These are phyloP conservation scores for Alopecurus myosuroides DNA, from an alignment of 176 grass and related monocot species.

Conservation along the genomic window DNA sequence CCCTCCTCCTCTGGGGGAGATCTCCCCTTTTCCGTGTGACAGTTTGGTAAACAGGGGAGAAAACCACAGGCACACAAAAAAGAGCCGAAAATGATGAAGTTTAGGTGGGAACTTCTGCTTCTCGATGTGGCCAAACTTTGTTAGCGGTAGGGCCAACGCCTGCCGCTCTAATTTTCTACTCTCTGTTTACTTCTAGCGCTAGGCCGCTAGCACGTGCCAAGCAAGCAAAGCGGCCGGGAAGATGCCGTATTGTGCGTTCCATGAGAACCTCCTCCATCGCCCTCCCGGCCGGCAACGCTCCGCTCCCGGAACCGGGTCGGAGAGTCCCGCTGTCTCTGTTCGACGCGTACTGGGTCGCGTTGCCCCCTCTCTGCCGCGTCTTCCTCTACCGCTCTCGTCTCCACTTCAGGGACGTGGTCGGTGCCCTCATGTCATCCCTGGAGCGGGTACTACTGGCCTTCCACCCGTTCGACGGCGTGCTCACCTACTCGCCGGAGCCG, in stretches of 20 bases:
- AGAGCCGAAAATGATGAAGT: no score
- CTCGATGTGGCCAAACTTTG: no score
- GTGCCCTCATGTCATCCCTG: background rate
- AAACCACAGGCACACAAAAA: no score
- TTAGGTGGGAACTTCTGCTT: no score
- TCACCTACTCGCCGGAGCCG: background rate
- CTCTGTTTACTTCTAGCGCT: no score
- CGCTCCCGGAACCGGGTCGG: background rate
- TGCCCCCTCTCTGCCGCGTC: constrained; percentile 6
- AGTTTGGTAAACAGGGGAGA: no score
- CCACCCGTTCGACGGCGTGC: constrained; percentile 1
- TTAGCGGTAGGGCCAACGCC: no score
- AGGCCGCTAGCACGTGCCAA: no score
- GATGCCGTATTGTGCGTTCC: background rate
- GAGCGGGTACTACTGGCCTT: background rate
- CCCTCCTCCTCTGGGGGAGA: no score
- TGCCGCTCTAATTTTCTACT: no score
- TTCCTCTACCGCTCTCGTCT: background rate
- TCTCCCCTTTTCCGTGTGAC: no score
- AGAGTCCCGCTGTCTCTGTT: background rate
- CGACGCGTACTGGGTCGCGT: constrained; percentile 10
- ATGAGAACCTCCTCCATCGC: background rate
- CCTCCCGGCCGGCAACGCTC: background rate
- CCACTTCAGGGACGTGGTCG: background rate
- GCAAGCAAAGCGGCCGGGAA: background rate